Conservation (phyloP, 202 grass and related monocot species). For the Zizania palustris region DNA sequence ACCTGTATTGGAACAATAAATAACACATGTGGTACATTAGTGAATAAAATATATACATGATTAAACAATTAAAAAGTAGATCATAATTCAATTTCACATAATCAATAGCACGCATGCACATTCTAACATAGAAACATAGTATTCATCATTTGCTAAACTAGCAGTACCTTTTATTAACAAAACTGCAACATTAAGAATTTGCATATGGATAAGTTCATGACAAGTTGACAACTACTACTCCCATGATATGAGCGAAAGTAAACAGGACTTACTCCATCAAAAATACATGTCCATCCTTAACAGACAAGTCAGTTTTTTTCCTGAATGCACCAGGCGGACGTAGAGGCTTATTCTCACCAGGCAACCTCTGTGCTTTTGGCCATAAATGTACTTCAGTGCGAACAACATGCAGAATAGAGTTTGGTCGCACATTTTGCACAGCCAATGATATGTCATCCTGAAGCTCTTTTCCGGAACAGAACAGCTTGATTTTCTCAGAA, state of each 20-base stretch:
- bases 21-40: constrained; percentile 16
- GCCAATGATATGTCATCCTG: constrained; percentile 69
- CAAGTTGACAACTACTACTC: not conserved
- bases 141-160: constrained; percentile 24
- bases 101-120: not conserved
- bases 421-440: constrained; percentile 67
- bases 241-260: constrained; percentile 18
- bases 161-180: not conserved
- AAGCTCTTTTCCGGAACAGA: constrained; percentile 86
- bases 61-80: constrained; percentile 16
- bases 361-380: constrained; percentile 90
- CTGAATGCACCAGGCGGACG: constrained; percentile 85
- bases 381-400: constrained; percentile 82
- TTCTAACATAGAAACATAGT: constrained; percentile 9
- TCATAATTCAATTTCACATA: constrained; percentile 18
- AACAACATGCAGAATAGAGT: constrained; percentile 89
- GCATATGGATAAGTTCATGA: not conserved
- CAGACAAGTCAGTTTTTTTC: constrained; percentile 89
- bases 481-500: constrained; percentile 79
- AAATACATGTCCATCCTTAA: constrained; percentile 93
- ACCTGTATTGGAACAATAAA: constrained; percentile 55
- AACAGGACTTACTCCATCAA: constrained; percentile 88
- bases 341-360: constrained; percentile 82
- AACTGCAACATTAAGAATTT: not conserved
- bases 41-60: constrained; percentile 36